A percentile compares a stretch with the other conserved stretches of the same genome.
phyloP scores from a whole-genome alignment of 306 rosid species.

The Gillenia trifoliata region DNA sequence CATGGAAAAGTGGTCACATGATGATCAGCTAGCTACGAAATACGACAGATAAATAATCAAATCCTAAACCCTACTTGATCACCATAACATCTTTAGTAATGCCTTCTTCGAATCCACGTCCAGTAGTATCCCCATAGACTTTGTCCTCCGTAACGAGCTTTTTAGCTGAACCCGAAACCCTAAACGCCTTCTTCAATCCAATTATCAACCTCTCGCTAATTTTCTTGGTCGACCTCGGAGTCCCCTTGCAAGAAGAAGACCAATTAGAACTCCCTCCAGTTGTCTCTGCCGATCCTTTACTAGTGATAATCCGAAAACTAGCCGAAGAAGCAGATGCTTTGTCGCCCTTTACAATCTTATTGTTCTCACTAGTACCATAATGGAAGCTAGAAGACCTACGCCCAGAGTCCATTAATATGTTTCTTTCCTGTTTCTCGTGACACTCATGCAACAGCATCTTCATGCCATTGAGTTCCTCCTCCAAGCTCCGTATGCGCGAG shows the following conservation, averaged over 20 bases:
- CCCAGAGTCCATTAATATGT: conserved; percentile 10
- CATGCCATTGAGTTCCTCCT: conserved; percentile 57
- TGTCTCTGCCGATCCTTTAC: background rate
- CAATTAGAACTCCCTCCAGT: background rate
- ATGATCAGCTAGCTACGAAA: background rate
- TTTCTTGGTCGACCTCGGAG: conserved; percentile 24
- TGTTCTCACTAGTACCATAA: conserved; percentile 5
- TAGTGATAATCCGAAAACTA: conserved; percentile 24
- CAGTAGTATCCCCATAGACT: background rate
- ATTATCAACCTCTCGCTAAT: conserved; percentile 43
- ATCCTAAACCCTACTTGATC: background rate
- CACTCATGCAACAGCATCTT: conserved; percentile 38
- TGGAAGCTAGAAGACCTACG: conserved; percentile 64
- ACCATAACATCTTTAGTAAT: background rate
- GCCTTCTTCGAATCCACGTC: background rate
- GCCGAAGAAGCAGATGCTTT: conserved; percentile 51
- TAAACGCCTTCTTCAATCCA: conserved; percentile 56
- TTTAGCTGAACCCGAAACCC: background rate
- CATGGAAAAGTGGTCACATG: background rate
- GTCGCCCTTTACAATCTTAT: conserved; percentile 40
- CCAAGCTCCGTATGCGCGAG: conserved; percentile 54
- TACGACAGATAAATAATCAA: background rate
- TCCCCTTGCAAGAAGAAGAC: background rate
- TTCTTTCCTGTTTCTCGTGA: conserved; percentile 7
- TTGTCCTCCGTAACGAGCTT: background rate